Percentiles rank a stretch among this genome's conserved stretches.
These are phyloP conservation scores for Psidium guajava DNA, from an alignment of 345 rosid species.

Conservation along the genomic window DNA sequence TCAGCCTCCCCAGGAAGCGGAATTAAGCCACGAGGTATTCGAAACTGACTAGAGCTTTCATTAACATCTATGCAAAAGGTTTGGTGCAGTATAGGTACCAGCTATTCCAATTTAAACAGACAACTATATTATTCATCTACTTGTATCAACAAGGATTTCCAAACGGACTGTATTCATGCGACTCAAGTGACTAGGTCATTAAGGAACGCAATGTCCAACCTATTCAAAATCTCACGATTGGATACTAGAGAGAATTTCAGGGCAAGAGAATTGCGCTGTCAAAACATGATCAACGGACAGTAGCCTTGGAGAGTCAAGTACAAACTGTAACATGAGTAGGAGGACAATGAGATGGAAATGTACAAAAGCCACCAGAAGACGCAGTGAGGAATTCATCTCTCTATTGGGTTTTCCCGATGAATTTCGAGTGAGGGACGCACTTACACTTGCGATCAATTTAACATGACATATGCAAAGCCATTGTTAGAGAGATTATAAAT, in stretches of 20 bases:
- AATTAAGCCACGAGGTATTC: not conserved
- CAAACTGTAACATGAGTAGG: not conserved
- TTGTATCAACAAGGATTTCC: not conserved
- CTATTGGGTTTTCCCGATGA: not conserved
- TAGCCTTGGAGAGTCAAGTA: not conserved
- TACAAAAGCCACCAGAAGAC: not conserved
- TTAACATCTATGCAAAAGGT: not conserved
- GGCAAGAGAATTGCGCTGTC: not conserved
- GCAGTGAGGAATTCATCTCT: not conserved
- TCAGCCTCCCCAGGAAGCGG: not conserved
- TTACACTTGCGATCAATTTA: not conserved
- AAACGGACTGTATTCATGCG: not conserved
- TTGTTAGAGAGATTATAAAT: not conserved
- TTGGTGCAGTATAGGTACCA: no score
- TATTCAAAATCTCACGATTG: not conserved
- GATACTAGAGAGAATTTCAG: not conserved
- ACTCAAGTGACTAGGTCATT: not conserved
- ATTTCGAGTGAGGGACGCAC: not conserved
- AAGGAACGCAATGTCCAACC: not conserved
- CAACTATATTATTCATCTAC: not conserved
- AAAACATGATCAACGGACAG: not conserved
- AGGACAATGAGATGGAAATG: not conserved
- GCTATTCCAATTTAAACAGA: not conserved
- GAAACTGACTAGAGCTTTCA: not conserved
- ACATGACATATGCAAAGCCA: not conserved